Evolutionary conservation across 768 basidiomycete species (phyloP).

Genomic region (Baorangia bicolor): DNA sequence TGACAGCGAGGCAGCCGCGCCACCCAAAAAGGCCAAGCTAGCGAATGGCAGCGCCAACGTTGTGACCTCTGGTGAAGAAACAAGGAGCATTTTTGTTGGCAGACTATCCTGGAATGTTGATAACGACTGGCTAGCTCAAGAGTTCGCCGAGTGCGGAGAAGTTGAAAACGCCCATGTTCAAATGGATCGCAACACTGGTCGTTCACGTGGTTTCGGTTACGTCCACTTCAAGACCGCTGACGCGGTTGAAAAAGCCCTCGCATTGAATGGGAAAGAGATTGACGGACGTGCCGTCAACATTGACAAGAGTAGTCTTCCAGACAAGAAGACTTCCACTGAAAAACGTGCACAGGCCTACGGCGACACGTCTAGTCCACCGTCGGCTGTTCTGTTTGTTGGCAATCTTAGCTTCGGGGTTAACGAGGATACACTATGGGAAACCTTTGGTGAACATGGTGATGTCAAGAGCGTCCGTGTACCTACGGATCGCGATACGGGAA

Average conservation of each 20-base stretch:
- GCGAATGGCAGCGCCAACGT: slow-evolving; percentile 46
- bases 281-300: slow-evolving; percentile 89
- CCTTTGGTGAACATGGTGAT: slow-evolving; percentile 83
- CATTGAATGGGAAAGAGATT: slow-evolving; percentile 82
- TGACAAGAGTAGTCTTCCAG: slow-evolving; percentile 68
- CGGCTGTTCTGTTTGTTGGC: slow-evolving; percentile 83
- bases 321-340: slow-evolving; percentile 56
- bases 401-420: slow-evolving; percentile 79
- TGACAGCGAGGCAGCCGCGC: slow-evolving; percentile 53
- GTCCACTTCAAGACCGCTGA: slow-evolving; percentile 71
- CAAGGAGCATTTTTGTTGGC: slow-evolving; percentile 85
- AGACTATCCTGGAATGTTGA: slow-evolving; percentile 95
- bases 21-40: slow-evolving; percentile 82
- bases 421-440: slow-evolving; percentile 87
- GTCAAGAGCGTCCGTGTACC: slow-evolving; percentile 88
- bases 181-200: slow-evolving; percentile 77
- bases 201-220: slow-evolving; percentile 83
- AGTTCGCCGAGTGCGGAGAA: slow-evolving; percentile 88
- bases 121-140: slow-evolving; percentile 89
- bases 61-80: slow-evolving; percentile 42
- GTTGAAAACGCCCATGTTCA: slow-evolving; percentile 88
- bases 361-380: slow-evolving; percentile 66
- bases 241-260: slow-evolving; percentile 79
- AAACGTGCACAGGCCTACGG: slow-evolving; percentile 76
- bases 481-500: slow-evolving; percentile 88